Conservation (phyloP, 371 early-diverging fungal genomes). For the Batrachochytrium dendrobatidis region DNA sequence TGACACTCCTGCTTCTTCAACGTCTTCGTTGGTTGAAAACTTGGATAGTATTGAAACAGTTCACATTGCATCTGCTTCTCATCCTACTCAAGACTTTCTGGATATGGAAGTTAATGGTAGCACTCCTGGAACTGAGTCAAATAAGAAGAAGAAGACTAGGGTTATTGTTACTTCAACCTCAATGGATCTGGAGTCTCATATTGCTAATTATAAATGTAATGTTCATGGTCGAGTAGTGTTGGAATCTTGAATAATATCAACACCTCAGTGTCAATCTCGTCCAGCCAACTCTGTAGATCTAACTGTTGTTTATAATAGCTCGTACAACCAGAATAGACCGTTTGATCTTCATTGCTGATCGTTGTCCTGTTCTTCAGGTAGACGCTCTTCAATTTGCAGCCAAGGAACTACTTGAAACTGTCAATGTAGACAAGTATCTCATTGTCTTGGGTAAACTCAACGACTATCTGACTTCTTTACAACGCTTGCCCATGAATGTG, state of each 20-base stretch:
- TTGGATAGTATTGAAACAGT: too few relatives aligned
- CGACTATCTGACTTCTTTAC: conserved; percentile 31
- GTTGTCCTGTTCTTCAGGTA: conserved; percentile 58
- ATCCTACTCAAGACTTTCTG: too few relatives aligned
- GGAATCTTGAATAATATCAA: too few relatives aligned
- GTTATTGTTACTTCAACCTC: conserved; percentile 14
- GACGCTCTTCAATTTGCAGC: conserved; percentile 62
- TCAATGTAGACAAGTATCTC: conserved; percentile 49
- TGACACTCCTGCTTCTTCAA: too few relatives aligned
- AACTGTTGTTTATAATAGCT: not conserved
- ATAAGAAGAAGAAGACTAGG: conserved; percentile 16
- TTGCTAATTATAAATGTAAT: conserved; percentile 58
- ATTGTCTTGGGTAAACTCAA: conserved; percentile 44
- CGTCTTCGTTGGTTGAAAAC: too few relatives aligned
- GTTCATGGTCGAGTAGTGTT: not conserved
- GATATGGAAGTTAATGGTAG: too few relatives aligned
- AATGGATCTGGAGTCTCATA: conserved; percentile 65
- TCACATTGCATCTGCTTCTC: too few relatives aligned
- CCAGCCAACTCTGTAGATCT: not conserved
- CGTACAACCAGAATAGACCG: conserved; percentile 52
- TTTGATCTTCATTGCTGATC: conserved; percentile 65
- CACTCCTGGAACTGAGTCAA: too few relatives aligned
- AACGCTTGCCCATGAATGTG: conserved; percentile 17
- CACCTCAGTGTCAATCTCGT: not conserved
- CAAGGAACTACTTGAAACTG: conserved; percentile 46